These are phyloP conservation scores for Brassica incana DNA, from an alignment of 345 rosid species.

Conservation along the genomic window DNA sequence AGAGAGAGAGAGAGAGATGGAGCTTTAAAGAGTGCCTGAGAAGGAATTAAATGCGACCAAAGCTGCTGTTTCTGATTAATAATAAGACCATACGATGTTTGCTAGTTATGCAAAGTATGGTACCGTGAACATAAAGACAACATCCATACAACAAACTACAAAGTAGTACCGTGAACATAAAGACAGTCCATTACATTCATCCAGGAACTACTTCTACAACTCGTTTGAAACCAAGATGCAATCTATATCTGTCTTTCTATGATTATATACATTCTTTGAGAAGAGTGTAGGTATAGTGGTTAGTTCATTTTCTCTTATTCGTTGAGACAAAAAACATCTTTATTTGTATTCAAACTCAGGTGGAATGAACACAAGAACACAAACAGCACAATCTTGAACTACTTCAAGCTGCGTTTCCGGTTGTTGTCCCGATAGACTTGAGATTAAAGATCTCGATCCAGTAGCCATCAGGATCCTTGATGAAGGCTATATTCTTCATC, in stretches of 20 bases:
- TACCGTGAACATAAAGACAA: no score
- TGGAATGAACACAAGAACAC: constrained; percentile 17
- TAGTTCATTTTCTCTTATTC: not conserved
- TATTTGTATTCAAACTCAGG: constrained; percentile 3
- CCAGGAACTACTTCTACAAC: no score
- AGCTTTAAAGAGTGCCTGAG: not conserved
- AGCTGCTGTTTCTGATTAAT: constrained; percentile 26
- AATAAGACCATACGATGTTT: no score
- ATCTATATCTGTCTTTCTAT: no score
- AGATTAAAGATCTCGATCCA: constrained; percentile 95
- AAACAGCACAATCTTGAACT: not conserved
- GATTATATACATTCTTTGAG: no score
- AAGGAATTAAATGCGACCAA: constrained; percentile 41
- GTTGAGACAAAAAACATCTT: not conserved
- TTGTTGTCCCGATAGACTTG: constrained; percentile 47
- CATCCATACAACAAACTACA: no score
- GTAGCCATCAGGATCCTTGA: constrained; percentile 97
- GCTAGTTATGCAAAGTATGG: no score
- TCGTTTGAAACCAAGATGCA: no score
- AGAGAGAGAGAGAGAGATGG: no score
- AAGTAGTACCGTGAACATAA: no score
- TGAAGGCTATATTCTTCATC: constrained; percentile 89
- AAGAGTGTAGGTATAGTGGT: no score
- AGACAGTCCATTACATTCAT: no score
- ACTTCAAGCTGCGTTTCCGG: constrained; percentile 48